Evolutionary conservation across 2,329 filamentous ascomycete species (phyloP).

Genomic region (Helotiales sp.): DNA sequence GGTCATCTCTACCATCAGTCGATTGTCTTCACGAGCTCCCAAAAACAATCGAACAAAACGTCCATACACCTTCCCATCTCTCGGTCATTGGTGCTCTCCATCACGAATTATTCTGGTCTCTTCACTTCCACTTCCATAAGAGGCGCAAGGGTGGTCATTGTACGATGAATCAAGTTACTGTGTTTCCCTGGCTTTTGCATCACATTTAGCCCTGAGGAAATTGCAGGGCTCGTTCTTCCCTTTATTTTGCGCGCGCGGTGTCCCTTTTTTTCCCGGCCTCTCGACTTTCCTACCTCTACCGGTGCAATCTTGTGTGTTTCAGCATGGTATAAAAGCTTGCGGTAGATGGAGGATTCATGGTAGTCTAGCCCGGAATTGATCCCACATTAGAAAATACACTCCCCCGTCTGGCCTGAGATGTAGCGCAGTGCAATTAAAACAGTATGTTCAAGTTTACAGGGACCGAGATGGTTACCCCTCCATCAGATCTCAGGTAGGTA

Average conservation of each 20-base stretch:
- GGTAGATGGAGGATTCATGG: slow-evolving; percentile 44
- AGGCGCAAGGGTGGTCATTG: slow-evolving; percentile 45
- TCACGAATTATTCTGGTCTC: slow-evolving; percentile 42
- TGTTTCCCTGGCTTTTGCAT: slow-evolving; percentile 40
- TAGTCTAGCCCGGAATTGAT: slow-evolving; percentile 46
- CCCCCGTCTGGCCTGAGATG: slow-evolving; percentile 7
- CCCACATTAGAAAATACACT: slow-evolving; percentile 43
- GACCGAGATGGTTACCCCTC: background rate
- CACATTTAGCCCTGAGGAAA: slow-evolving; percentile 35
- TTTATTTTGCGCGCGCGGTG: slow-evolving; percentile 33
- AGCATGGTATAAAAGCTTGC: slow-evolving; percentile 45
- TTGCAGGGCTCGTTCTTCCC: slow-evolving; percentile 30
- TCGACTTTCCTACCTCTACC: slow-evolving; percentile 41
- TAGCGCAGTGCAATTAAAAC: background rate
- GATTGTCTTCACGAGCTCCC: slow-evolving; percentile 39
- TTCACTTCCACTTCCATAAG: slow-evolving; percentile 43
- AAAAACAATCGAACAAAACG: slow-evolving; percentile 40
- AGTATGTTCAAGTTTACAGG: background rate
- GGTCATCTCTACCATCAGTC: slow-evolving; percentile 23
- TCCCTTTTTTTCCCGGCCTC: slow-evolving; percentile 34
- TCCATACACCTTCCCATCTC: slow-evolving; percentile 41
- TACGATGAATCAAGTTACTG: slow-evolving; percentile 43
- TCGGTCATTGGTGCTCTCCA: slow-evolving; percentile 41
- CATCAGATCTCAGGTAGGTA: background rate
- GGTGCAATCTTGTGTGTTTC: slow-evolving; percentile 43